Evolutionary conservation across 2,329 filamentous ascomycete genomes (phyloP), one percentile per base, ranked within the genome.

Genomic region (Colletotrichum higginsianum): DNA sequence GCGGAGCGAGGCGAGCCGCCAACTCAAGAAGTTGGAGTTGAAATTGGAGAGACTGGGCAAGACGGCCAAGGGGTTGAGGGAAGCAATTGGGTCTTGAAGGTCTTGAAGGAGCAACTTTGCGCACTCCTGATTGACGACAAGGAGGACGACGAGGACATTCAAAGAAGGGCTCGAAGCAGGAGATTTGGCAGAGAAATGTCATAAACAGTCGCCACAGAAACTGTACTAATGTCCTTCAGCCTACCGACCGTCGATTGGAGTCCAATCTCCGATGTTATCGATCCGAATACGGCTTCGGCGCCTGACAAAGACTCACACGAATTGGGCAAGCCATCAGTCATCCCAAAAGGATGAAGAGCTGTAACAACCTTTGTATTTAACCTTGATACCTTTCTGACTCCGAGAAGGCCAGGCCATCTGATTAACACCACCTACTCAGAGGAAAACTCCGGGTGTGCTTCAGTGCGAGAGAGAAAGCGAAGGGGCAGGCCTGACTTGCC

Each of bases 21-120:
- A 55, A n/a, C 40, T 72, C 16, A 38, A 49, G 26, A 46, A 72
- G 47, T 26, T 64, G 40, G 53, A 49, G 18, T 55, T 55, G 40
- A 52, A 46, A 23, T 18, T 63, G 49, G 38, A 46, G 38, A 55
- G 30, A 26, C 46, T 64, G 44, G 21, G 58, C 21, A 68, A 57
- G 35, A 56, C 56, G 13, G 35, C 57, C 18, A 71, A 62, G 65
- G 53, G 52, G 21, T 38, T 68, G 23, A 40, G 21, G 16, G 40
- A 58, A 30, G 49, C 50, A 38, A 8, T 42, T 8, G 23, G 9
- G 18, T n/a, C 8, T 52, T n/a, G 58, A 23, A 35, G 9, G 18
- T n/a, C 8, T 52, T n/a, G 58, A 23, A 35, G 38, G 11, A 18
- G 16, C 4, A 18, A 8, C 4, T 11, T 9, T 38, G 8, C 26